Evolutionary conservation across 2,329 filamentous ascomycete genomes (phyloP).

Genomic region (Colletotrichum liaoningense): DNA sequence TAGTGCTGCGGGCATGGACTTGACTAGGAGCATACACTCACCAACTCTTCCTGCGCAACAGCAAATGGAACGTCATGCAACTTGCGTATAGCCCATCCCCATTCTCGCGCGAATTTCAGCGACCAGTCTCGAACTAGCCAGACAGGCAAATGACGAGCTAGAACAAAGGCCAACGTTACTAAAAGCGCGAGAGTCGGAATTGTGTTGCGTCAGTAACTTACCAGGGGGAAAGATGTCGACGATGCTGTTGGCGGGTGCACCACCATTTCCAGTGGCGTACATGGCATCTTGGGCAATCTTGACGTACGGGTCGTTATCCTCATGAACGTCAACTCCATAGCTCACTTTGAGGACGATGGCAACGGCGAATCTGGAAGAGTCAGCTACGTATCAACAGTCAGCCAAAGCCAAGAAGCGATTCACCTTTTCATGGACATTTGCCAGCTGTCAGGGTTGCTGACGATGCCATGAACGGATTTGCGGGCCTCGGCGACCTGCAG

Average conservation of each 20-base stretch:
- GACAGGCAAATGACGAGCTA: conserved; percentile 53
- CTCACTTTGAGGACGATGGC: conserved; percentile 47
- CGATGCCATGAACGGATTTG: conserved; percentile 41
- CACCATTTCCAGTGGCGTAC: conserved; percentile 44
- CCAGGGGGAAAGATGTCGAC: conserved; percentile 61
- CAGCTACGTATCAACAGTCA: not conserved
- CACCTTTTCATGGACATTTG: conserved; percentile 35
- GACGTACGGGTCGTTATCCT: conserved; percentile 44
- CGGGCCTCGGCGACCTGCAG: conserved; percentile 47
- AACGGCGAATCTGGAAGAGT: conserved; percentile 41
- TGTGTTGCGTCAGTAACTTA: conserved; percentile 33
- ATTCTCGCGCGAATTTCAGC: conserved; percentile 46
- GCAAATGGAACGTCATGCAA: conserved; percentile 47
- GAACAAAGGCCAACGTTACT: conserved; percentile 39
- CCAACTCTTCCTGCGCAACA: conserved; percentile 42
- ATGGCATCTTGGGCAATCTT: conserved; percentile 40
- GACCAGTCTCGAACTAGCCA: conserved; percentile 47
- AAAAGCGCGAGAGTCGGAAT: conserved; percentile 31
- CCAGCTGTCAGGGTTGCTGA: conserved; percentile 37
- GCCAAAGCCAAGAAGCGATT: not conserved
- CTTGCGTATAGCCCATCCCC: conserved; percentile 47
- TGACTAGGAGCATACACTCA: conserved; percentile 35
- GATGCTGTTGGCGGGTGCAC: conserved; percentile 48
- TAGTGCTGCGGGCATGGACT: conserved; percentile 27
- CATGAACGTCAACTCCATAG: conserved; percentile 44